phyloP scores from a whole-genome alignment of 805 yeast genomes.

The Grigorovia yakushimaensis region DNA sequence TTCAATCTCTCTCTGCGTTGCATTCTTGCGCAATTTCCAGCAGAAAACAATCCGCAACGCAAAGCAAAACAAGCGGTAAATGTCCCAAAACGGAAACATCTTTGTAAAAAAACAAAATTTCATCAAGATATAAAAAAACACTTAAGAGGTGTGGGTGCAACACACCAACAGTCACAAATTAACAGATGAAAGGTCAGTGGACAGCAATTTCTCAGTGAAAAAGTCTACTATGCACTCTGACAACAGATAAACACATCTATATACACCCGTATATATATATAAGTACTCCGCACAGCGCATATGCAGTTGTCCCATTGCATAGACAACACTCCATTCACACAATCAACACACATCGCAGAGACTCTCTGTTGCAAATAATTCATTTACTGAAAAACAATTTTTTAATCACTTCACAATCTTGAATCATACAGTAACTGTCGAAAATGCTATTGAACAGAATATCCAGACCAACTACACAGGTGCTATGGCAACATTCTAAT shows the following conservation, averaged over 20 bases:
- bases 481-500: neutral
- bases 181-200: too few species aligned
- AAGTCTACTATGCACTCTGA: too few species aligned
- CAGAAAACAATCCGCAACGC: neutral
- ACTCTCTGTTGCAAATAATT: too few species aligned
- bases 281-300: too few species aligned
- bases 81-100: neutral
- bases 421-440: neutral
- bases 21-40: neutral
- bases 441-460: slow-evolving; percentile 2
- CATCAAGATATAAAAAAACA: neutral
- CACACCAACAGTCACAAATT: neutral
- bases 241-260: too few species aligned
- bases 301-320: too few species aligned
- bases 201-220: too few species aligned
- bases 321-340: too few species aligned
- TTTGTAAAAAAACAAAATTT: neutral
- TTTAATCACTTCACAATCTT: too few species aligned
- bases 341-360: too few species aligned
- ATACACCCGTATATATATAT: too few species aligned
- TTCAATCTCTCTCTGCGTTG: neutral
- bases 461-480: neutral
- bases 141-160: neutral
- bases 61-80: neutral
- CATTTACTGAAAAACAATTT: too few species aligned